Base-by-base conservation (phyloP, 1,284 basidiomycete species). In the Papiliotrema flavescens region DNA sequence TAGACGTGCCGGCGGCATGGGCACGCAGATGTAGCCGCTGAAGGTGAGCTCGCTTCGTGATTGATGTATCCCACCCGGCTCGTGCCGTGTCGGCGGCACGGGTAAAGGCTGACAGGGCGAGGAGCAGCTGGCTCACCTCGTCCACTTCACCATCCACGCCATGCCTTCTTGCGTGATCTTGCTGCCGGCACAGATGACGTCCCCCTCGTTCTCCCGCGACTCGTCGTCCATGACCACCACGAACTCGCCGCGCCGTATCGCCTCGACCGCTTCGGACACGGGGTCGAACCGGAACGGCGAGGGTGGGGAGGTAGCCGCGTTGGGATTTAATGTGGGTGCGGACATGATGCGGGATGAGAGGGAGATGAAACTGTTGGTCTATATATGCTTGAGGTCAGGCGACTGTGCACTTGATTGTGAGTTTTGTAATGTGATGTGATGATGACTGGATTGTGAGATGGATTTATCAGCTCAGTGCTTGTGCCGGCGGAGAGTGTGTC, bases 131-230 rank as follows among this genome's bases (percentile, higher is more conserved):
- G 76, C 84, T 56, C 59, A 93, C 93, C 90, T 95, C 0, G 90
- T 91, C 78, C 95, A 87, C 72, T 88, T 87, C 74, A 99, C 93
- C 83, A 99, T 90, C 91, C 92, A 99, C 1, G 96, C 96, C 95
- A 99, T 97, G 68, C 95, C 90, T 76, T 96, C 89, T 0, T 90
- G 90, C 20, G 92, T 92, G 62, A 89, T 85, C 55, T 85, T 83
- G 41, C 80, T 80, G 0, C 84, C 93, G 15, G 93, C 84, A 67
- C 91, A 86, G 70, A 96, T 90, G 57, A 97, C 78, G 76, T 97
- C 93, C 2, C 93, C 93, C 74, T 97, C 93, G 71, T 96, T 97
- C 79, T 97, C 93, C 60, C 94, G 80, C 61, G 82, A 81, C 76
- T 95, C 89, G 75, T 96, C 93, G 74, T 97, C 93, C 86, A 96